Percentiles rank a stretch among this genome's conserved stretches.
phyloP scores from a whole-genome alignment of 176 grass and related monocot genomes.

The Musa acuminata region DNA sequence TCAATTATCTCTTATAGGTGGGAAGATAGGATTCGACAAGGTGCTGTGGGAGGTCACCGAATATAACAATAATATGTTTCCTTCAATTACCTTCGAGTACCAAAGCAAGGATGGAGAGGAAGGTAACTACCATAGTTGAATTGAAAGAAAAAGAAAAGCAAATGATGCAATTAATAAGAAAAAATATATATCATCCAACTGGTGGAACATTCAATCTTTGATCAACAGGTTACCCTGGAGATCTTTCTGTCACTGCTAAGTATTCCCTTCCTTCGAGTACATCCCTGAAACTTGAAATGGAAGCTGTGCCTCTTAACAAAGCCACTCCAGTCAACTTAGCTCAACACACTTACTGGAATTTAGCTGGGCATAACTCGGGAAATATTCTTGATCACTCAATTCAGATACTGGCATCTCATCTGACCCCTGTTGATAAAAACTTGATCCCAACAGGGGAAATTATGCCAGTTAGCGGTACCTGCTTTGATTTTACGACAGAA shows the following conservation, averaged over 20 bases:
- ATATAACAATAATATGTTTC: slow-evolving; percentile 44
- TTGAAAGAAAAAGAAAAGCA: not conserved
- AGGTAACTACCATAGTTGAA: slow-evolving; percentile 31
- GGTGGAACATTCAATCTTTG: not conserved
- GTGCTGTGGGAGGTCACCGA: slow-evolving; percentile 63
- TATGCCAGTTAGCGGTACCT: slow-evolving; percentile 40
- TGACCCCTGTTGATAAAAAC: slow-evolving; percentile 64
- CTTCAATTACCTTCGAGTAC: slow-evolving; percentile 72
- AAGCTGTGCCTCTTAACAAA: slow-evolving; percentile 51
- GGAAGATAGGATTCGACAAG: slow-evolving; percentile 77
- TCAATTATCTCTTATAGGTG: slow-evolving; percentile 26
- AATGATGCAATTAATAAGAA: not conserved
- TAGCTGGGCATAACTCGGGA: slow-evolving; percentile 79
- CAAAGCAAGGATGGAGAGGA: slow-evolving; percentile 78
- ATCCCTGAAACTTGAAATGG: slow-evolving; percentile 71
- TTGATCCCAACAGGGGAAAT: slow-evolving; percentile 68
- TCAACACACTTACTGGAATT: slow-evolving; percentile 93
- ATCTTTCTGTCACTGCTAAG: slow-evolving; percentile 39
- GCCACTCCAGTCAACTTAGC: slow-evolving; percentile 65
- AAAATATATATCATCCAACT: not conserved
- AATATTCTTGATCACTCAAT: slow-evolving; percentile 49
- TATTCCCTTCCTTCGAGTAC: slow-evolving; percentile 58
- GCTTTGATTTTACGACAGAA: slow-evolving; percentile 58
- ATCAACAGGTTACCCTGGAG: slow-evolving; percentile 62
- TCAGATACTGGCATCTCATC: slow-evolving; percentile 54